These are phyloP conservation scores for Hemisphaericaspora xylofermentans DNA, from an alignment of 1,139 yeast species.

Conservation along the genomic window DNA sequence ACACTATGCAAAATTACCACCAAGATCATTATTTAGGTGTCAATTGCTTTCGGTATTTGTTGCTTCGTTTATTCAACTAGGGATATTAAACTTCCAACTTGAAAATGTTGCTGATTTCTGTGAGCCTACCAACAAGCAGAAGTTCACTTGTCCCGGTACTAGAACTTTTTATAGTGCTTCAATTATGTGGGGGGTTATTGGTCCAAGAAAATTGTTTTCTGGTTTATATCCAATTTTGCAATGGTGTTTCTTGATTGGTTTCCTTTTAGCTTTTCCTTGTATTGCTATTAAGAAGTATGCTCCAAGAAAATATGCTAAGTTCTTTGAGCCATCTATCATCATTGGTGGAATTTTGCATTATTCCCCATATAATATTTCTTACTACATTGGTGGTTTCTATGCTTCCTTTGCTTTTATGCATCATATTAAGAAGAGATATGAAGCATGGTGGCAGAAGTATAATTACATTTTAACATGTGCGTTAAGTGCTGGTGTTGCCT, in stretches of 20 bases:
- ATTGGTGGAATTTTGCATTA: conserved; percentile 40
- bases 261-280: conserved; percentile 43
- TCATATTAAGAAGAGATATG: conserved; percentile 40
- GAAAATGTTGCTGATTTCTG: conserved; percentile 43
- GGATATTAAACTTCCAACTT: conserved; percentile 54
- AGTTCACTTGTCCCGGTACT: conserved; percentile 51
- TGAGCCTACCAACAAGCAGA: conserved; percentile 36
- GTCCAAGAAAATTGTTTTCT: conserved; percentile 56
- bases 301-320: conserved; percentile 25
- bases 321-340: conserved; percentile 45
- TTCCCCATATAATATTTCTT: conserved; percentile 52
- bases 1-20: conserved; percentile 63
- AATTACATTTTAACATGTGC: conserved; percentile 53
- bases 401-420: conserved; percentile 45
- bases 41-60: conserved; percentile 48
- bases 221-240: conserved; percentile 48
- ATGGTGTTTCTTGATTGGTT: conserved; percentile 58
- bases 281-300: conserved; percentile 39
- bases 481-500: conserved; percentile 54
- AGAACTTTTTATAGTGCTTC: conserved; percentile 54
- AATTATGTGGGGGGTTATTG: conserved; percentile 67
- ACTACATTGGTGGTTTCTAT: conserved; percentile 43
- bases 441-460: conserved; percentile 57
- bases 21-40: conserved; percentile 58
- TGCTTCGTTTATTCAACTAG: conserved; percentile 50